These are phyloP conservation scores for Cyclotella sp. DNA, from an alignment of 108 stramenopile species.

Conservation along the genomic window DNA sequence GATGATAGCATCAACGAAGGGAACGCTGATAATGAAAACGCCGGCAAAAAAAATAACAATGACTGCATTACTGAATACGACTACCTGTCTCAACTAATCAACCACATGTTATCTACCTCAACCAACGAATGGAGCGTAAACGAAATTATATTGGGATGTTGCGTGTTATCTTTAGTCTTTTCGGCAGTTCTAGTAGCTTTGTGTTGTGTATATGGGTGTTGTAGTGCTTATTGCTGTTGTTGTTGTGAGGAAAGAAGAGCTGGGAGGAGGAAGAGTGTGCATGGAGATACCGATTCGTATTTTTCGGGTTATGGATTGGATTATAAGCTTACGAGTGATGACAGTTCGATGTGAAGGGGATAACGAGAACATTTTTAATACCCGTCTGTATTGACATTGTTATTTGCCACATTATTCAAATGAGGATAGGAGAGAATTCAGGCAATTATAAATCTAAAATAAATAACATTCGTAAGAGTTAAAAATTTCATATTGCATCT, in stretches of 20 bases:
- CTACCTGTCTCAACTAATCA: constrained; percentile 11
- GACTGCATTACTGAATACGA: constrained; percentile 10
- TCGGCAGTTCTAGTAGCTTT: background rate
- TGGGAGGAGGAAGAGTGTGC: background rate
- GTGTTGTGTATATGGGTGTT: constrained; percentile 11
- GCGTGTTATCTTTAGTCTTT: background rate
- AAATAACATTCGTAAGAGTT: too few relatives aligned
- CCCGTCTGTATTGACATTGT: too few relatives aligned
- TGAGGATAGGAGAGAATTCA: too few relatives aligned
- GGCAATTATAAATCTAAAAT: too few relatives aligned
- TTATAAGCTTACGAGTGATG: constrained; percentile 1
- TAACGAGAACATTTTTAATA: background rate
- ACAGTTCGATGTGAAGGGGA: background rate
- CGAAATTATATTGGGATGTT: constrained; percentile 15
- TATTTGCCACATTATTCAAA: too few relatives aligned
- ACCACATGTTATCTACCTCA: constrained; percentile 2
- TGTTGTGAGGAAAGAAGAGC: constrained; percentile 14
- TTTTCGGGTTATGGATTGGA: constrained; percentile 2
- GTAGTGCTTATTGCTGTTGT: constrained; percentile 9
- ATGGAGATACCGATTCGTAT: constrained; percentile 1
- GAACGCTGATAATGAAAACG: background rate
- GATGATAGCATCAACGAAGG: background rate
- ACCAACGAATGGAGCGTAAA: constrained; percentile 5
- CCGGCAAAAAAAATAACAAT: background rate
- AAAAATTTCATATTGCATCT: too few relatives aligned